Percentiles rank a stretch among this genome's conserved stretches.
These are phyloP conservation scores for Lojkania enalia DNA, from an alignment of 2,329 filamentous ascomycete genomes.

Conservation along the genomic window DNA sequence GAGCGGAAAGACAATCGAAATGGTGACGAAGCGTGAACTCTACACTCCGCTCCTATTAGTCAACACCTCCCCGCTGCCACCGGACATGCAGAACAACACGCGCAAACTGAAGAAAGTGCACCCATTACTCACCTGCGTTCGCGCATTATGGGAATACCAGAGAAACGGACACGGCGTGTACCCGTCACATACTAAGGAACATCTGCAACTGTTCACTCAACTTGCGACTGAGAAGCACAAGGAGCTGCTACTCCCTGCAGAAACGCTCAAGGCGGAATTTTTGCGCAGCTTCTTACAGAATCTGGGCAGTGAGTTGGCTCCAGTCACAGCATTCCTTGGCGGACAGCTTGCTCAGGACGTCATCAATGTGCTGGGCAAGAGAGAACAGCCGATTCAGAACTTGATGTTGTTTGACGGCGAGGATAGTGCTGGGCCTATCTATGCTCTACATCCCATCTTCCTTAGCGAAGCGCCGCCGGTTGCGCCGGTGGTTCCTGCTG, in stretches of 20 bases:
- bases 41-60: conserved; percentile 89
- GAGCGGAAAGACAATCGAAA: conserved; percentile 70
- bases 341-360: conserved; percentile 93
- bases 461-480: conserved; percentile 28
- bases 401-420: conserved; percentile 90
- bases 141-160: conserved; percentile 88
- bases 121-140: conserved; percentile 80
- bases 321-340: conserved; percentile 85
- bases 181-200: conserved; percentile 60
- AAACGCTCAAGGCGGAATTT: conserved; percentile 60
- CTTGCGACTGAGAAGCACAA: conserved; percentile 78
- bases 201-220: conserved; percentile 75
- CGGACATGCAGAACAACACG: conserved; percentile 69
- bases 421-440: conserved; percentile 75
- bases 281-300: conserved; percentile 86
- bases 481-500: conserved; percentile 25
- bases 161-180: conserved; percentile 47
- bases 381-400: conserved; percentile 95
- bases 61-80: conserved; percentile 71
- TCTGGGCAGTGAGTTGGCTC: conserved; percentile 78
- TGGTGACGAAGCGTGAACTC: conserved; percentile 87
- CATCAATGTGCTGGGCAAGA: conserved; percentile 89
- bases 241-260: conserved; percentile 56
- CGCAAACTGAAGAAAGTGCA: conserved; percentile 76
- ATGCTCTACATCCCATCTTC: conserved; percentile 74